Percentiles rank a stretch among this genome's conserved stretches.
phyloP scores from a whole-genome alignment of 306 rosid genomes.

The Notholithocarpus densiflorus region DNA sequence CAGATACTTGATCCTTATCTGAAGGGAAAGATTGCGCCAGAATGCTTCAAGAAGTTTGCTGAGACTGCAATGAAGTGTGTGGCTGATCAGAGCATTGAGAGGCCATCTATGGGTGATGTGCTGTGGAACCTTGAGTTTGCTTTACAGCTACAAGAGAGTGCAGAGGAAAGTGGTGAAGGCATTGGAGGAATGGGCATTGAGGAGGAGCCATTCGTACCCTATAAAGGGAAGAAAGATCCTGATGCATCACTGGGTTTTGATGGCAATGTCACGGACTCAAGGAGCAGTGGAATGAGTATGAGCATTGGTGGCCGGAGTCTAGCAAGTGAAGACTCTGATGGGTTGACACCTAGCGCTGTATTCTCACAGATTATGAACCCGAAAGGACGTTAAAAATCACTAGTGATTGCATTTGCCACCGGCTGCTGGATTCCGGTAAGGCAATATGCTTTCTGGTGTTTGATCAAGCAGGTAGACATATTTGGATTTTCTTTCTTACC shows the following conservation, averaged over 20 bases:
- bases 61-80: slow-evolving; percentile 99
- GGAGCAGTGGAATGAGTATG: slow-evolving; percentile 93
- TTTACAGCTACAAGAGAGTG: slow-evolving; percentile 97
- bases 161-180: slow-evolving; percentile 78
- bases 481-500: slow-evolving; percentile 13
- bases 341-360: slow-evolving; percentile 95
- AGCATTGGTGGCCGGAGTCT: slow-evolving; percentile 98
- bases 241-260: slow-evolving; percentile 45
- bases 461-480: slow-evolving; percentile 24
- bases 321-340: slow-evolving; percentile 95
- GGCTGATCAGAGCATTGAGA: slow-evolving; percentile 86
- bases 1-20: slow-evolving; percentile 76
- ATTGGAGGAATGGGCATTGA: slow-evolving; percentile 37
- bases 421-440: slow-evolving; percentile 10
- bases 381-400: slow-evolving; percentile 72
- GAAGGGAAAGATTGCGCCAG: slow-evolving; percentile 88
- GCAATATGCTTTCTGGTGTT: slow-evolving; percentile 13
- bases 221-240: slow-evolving; percentile 70
- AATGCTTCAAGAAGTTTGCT: slow-evolving; percentile 88
- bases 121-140: slow-evolving; percentile 99
- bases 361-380: slow-evolving; percentile 99
- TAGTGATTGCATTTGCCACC: not conserved
- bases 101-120: slow-evolving; percentile 99
- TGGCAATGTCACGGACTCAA: slow-evolving; percentile 73
- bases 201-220: slow-evolving; percentile 49